phyloP scores from a whole-genome alignment of 75 land plant genomes.

The Picea glauca region DNA sequence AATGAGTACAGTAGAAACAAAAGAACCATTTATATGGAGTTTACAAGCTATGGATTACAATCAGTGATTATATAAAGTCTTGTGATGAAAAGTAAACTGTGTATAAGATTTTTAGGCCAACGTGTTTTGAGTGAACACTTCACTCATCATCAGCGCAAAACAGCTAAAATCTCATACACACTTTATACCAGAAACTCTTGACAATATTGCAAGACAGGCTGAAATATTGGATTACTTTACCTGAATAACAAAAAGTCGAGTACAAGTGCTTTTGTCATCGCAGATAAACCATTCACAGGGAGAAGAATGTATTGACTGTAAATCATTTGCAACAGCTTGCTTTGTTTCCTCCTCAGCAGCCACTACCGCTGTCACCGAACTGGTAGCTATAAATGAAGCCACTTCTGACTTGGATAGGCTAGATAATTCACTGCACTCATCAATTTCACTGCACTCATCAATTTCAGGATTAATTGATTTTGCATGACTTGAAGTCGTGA shows the following conservation, averaged over 20 bases:
- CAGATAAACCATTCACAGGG: constrained; percentile 96
- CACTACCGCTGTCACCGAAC: constrained; percentile 59
- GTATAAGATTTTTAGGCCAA: no score
- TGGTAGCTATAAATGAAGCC: constrained; percentile 43
- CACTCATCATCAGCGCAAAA: no score
- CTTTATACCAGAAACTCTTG: no score
- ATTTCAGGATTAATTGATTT: background rate
- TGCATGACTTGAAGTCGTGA: background rate
- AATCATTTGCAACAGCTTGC: constrained; percentile 59
- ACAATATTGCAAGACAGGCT: no score
- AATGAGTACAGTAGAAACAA: background rate
- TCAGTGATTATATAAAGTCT: background rate
- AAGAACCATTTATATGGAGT: background rate
- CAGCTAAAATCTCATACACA: no score
- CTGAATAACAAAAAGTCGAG: constrained; percentile 79
- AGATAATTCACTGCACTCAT: constrained; percentile 5
- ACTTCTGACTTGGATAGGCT: constrained; percentile 16
- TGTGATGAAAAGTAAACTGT: no score
- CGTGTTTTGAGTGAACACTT: no score
- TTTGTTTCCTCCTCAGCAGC: constrained; percentile 78
- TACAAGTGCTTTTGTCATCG: constrained; percentile 41
- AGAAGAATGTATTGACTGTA: constrained; percentile 51
- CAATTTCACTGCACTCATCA: background rate
- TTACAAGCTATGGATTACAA: background rate
- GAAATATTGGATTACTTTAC: constrained; percentile 18